Evolutionary conservation across 2,329 filamentous ascomycete genomes (phyloP).

Genomic region (Chaetomiaceae sp.): DNA sequence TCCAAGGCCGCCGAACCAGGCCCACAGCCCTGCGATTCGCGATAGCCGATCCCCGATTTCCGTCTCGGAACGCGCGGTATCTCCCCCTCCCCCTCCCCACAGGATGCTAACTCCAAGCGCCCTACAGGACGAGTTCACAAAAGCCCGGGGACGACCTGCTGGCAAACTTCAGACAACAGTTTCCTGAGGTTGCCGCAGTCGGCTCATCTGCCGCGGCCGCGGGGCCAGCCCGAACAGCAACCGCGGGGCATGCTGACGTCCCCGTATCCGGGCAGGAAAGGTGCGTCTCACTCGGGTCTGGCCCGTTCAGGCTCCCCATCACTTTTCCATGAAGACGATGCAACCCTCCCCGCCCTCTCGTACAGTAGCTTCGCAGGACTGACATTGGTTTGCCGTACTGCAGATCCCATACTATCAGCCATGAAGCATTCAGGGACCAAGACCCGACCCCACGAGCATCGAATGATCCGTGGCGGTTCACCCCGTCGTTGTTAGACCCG

Average conservation of each 20-base stretch:
- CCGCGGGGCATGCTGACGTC: slow-evolving; percentile 31
- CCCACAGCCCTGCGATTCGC: no score
- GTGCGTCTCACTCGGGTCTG: slow-evolving; percentile 23
- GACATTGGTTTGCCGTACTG: background rate
- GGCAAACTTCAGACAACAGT: slow-evolving; percentile 76
- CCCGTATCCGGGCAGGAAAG: slow-evolving; percentile 30
- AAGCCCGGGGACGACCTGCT: slow-evolving; percentile 84
- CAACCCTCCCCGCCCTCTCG: no score
- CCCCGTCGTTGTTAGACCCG: slow-evolving; percentile 81
- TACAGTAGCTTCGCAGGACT: slow-evolving; percentile 1
- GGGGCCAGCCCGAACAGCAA: slow-evolving; percentile 35
- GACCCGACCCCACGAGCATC: slow-evolving; percentile 78
- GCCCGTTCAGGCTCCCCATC: background rate
- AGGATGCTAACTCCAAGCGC: background rate
- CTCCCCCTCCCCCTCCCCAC: no score
- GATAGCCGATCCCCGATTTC: no score
- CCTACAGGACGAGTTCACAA: slow-evolving; percentile 64
- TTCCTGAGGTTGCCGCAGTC: slow-evolving; percentile 64
- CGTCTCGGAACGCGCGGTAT: no score
- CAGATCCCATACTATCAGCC: slow-evolving; percentile 44
- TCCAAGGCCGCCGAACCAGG: no score
- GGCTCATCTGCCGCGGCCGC: slow-evolving; percentile 42
- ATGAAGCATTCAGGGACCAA: slow-evolving; percentile 57
- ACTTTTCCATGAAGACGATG: no score
- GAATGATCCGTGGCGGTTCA: slow-evolving; percentile 81